These are phyloP conservation scores for Phaeosphaeriaceae sp. DNA, from an alignment of 2,329 filamentous ascomycete genomes.

Conservation along the genomic window DNA sequence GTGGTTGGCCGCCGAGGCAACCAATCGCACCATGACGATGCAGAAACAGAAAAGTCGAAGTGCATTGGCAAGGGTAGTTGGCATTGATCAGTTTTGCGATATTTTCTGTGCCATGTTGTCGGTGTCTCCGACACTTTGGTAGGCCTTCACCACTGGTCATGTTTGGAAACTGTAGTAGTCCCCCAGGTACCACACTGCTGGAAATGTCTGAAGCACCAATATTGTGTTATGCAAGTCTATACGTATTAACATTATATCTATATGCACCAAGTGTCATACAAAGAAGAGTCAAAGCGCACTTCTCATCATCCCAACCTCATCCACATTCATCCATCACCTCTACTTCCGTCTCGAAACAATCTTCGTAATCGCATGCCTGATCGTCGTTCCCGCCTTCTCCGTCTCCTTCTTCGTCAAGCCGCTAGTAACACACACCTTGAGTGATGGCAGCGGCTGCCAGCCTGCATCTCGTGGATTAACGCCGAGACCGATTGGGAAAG, in stretches of 20 bases:
- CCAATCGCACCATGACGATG: not conserved
- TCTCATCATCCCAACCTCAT: not conserved
- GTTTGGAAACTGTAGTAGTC: no score
- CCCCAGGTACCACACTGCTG: not conserved
- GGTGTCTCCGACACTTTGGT: not conserved
- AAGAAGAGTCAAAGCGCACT: not conserved
- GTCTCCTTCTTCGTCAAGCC: constrained; percentile 92
- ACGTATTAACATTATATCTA: constrained; percentile 4
- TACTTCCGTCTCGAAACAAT: constrained; percentile 70
- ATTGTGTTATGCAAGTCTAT: not conserved
- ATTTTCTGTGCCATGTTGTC: not conserved
- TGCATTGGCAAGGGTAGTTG: not conserved
- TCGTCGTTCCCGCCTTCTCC: constrained; percentile 88
- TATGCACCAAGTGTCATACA: not conserved
- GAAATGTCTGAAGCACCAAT: not conserved
- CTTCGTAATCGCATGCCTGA: constrained; percentile 93
- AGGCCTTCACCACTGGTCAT: not conserved
- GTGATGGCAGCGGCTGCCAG: constrained; percentile 76
- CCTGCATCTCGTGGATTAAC: constrained; percentile 70
- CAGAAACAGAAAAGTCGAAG: not conserved
- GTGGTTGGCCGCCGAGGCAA: constrained; percentile 2
- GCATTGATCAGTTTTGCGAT: not conserved
- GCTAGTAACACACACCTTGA: constrained; percentile 90
- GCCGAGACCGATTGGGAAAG: constrained; percentile 67
- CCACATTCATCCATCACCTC: not conserved